A percentile compares a stretch with the other conserved stretches of the same genome.
These are phyloP conservation scores for Exserohilum rostratum DNA, from an alignment of 2,329 filamentous ascomycete genomes.

Conservation along the genomic window DNA sequence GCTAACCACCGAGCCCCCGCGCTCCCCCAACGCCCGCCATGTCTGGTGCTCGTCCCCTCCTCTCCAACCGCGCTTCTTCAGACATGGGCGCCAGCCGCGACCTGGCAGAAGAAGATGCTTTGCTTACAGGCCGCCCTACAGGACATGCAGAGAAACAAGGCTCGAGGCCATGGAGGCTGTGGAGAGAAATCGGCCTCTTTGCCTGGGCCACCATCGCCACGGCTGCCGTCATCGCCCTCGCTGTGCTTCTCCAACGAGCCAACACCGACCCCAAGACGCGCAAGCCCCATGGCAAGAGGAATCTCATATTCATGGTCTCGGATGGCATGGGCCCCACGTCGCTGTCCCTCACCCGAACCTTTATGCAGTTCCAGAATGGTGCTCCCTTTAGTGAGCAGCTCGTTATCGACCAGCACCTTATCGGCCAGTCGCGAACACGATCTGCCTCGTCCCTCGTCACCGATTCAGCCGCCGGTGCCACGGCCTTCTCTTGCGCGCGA, in stretches of 20 bases:
- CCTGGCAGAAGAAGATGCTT: constrained; percentile 66
- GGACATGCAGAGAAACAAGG: constrained; percentile 27
- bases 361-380: constrained; percentile 75
- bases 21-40: constrained; percentile 30
- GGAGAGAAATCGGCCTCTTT: constrained; percentile 78
- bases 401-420: constrained; percentile 83
- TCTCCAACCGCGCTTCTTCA: constrained; percentile 62
- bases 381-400: constrained; percentile 78
- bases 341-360: constrained; percentile 83
- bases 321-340: constrained; percentile 98
- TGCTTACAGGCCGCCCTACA: constrained; percentile 62
- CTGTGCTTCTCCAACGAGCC: constrained; percentile 75
- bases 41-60: constrained; percentile 58
- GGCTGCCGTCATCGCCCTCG: constrained; percentile 76
- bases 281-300: constrained; percentile 71
- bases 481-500: constrained; percentile 87
- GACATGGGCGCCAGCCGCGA: constrained; percentile 61
- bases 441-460: constrained; percentile 86
- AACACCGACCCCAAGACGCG: constrained; percentile 45
- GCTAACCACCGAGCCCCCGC: background rate
- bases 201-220: constrained; percentile 84
- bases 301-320: constrained; percentile 98
- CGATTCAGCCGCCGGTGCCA: constrained; percentile 95
- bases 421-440: constrained; percentile 86
- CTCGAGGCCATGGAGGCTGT: constrained; percentile 60